Evolutionary conservation across 192 early-diverging fungal genomes (phyloP).

Genomic region (Coemansia brasiliensis): DNA sequence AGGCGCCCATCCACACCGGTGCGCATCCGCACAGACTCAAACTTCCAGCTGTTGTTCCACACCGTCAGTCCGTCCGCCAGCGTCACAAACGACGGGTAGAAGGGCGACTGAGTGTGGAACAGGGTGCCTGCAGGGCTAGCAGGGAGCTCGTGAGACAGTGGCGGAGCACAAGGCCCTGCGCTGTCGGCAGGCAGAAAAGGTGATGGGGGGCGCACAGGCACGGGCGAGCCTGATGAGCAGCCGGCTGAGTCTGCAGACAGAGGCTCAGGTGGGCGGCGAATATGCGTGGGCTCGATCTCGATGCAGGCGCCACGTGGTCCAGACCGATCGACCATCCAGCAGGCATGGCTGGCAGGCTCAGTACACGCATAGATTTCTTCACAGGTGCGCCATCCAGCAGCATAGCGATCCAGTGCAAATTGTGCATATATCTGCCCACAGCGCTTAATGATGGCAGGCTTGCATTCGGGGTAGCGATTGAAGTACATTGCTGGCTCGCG

Average conservation of each 20-base stretch:
- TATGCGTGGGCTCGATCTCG: not conserved
- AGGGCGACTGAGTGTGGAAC: constrained; percentile 31
- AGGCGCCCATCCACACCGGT: constrained; percentile 33
- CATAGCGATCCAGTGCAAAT: constrained; percentile 30
- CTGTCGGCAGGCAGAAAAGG: constrained; percentile 25
- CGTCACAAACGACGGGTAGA: constrained; percentile 23
- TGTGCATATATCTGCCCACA: constrained; percentile 31
- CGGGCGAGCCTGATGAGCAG: not conserved
- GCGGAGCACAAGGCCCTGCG: constrained; percentile 1
- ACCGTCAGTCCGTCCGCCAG: constrained; percentile 40
- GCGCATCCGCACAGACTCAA: constrained; percentile 38
- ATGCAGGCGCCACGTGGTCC: constrained; percentile 26
- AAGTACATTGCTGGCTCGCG: constrained; percentile 13
- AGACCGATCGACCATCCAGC: constrained; percentile 37
- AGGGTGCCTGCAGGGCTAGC: constrained; percentile 1
- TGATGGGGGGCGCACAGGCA: constrained; percentile 13
- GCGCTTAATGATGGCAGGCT: constrained; percentile 4
- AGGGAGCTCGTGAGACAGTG: constrained; percentile 3
- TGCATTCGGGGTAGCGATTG: constrained; percentile 10
- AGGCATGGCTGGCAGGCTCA: constrained; percentile 12
- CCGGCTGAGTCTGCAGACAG: not conserved
- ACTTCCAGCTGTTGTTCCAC: constrained; percentile 49
- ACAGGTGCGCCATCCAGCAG: constrained; percentile 24
- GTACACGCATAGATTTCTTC: constrained; percentile 26
- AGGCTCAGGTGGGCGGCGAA: not conserved